phyloP scores from a whole-genome alignment of 73 alveolate genomes.

The Paramecium caudatum region DNA sequence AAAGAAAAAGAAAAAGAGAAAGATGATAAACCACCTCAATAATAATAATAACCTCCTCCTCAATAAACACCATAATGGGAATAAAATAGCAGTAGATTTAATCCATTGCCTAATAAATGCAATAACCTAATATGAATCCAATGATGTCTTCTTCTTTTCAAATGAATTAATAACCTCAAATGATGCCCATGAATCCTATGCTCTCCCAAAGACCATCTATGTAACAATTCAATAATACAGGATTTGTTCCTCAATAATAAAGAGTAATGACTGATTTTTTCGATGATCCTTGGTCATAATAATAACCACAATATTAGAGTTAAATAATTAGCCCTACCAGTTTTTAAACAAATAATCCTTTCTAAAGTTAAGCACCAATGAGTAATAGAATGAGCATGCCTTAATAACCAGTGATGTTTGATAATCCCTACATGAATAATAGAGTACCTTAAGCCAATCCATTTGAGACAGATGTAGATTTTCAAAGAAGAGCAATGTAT shows the following conservation, averaged over 20 bases:
- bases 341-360: background rate
- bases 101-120: background rate
- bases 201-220: background rate
- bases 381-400: background rate
- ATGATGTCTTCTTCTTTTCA: background rate
- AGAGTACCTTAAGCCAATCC: background rate
- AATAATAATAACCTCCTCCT: background rate
- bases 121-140: background rate
- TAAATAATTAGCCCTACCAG: background rate
- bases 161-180: background rate
- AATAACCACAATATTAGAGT: background rate
- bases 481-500: constrained; percentile 18
- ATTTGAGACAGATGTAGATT: background rate
- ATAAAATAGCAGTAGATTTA: background rate
- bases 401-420: background rate
- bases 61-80: constrained; percentile 10
- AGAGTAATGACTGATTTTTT: background rate
- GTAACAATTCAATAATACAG: background rate
- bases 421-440: background rate
- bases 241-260: background rate
- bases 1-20: background rate
- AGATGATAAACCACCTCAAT: background rate
- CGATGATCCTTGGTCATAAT: background rate
- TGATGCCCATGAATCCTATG: background rate
- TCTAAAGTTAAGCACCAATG: background rate